phyloP scores from a whole-genome alignment of 1,139 yeast genomes.

The Geotrichum candidum region DNA sequence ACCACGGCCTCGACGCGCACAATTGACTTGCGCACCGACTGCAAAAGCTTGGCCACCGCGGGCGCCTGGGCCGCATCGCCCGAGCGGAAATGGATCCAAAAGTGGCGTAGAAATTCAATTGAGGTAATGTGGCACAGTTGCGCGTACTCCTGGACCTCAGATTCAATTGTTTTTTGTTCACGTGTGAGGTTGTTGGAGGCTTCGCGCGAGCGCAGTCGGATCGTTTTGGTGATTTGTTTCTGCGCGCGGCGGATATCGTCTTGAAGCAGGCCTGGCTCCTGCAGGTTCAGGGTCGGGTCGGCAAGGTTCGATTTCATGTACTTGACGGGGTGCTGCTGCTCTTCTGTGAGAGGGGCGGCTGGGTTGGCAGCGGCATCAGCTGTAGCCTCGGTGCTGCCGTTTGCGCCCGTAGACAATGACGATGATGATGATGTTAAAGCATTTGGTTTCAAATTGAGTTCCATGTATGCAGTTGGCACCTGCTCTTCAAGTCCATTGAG shows the following conservation, averaged over 20 bases:
- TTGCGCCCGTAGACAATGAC: background rate
- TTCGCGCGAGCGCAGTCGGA: constrained; percentile 24
- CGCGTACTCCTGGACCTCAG: constrained; percentile 25
- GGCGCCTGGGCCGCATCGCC: constrained; percentile 50
- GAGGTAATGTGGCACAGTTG: constrained; percentile 56
- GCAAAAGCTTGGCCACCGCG: constrained; percentile 43
- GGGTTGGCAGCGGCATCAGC: background rate
- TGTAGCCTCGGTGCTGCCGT: background rate
- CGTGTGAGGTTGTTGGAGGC: constrained; percentile 18
- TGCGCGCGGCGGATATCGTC: constrained; percentile 24
- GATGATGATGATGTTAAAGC: background rate
- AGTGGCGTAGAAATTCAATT: constrained; percentile 63
- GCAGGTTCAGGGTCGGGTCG: constrained; percentile 22
- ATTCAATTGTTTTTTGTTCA: constrained; percentile 20
- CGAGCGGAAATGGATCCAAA: constrained; percentile 58
- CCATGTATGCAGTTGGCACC: constrained; percentile 48
- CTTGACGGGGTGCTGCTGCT: constrained; percentile 16
- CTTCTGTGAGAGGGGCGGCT: constrained; percentile 13
- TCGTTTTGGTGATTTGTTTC: constrained; percentile 23
- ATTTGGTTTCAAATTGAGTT: constrained; percentile 42
- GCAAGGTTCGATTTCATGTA: constrained; percentile 23
- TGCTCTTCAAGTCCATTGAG: constrained; percentile 57
- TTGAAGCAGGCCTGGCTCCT: constrained; percentile 20
- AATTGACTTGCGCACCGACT: constrained; percentile 44
- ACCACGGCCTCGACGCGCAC: constrained; percentile 41